Base-by-base conservation (phyloP, 2,329 filamentous ascomycete genomes). In the Alternaria triticimaculans region DNA sequence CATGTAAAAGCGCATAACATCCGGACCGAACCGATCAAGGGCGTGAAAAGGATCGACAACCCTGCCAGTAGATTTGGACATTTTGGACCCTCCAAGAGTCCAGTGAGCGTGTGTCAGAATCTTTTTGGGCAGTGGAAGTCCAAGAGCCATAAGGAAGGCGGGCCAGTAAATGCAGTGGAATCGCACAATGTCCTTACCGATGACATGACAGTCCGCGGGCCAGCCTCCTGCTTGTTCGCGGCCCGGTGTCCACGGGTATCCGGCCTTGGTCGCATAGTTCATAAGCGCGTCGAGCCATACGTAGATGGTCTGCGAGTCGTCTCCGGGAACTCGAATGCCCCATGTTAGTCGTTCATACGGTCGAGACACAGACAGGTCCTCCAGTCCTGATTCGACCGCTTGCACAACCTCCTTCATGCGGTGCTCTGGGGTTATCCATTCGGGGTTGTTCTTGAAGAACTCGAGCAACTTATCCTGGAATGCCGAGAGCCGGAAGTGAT, bases 101-200 rank as follows among this genome's bases (percentile, higher is more conserved):
- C 96, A 99, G 79, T 99, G 96, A 3, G 91, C 94, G 77, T 99
- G 96, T 56, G 93, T 93, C 3, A 99, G 84, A 30, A 99, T 87
- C 66, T 89, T 89, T 74, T 89, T 90, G 1, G 96, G 93, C 1
- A 92, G 83, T 1, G 93, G 91, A 5, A 98, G 84, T 55, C 90
- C 89, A 14, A 97, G 84, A 2, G 96, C 95, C 86, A 99, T 91
- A 15, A 99, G 88, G 71, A 99, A 91, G 4, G 96, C 96, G 0
- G 96, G 96, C 96, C 96, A 99, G 84, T 99, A 99, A 51, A 99
- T 90, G 80, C 93, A 95, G 78, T 99, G 96, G 80, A 99, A 99
- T 18, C 85, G 91, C 61, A 97, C 85, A 69, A 99, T 99, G 78
- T 99, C 96, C 81, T 99, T 99, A 53, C 96, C 96, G 59, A 99